Evolutionary conservation across 2,329 filamentous ascomycete species (phyloP).

Genomic region (Aspergillaceae sp.): DNA sequence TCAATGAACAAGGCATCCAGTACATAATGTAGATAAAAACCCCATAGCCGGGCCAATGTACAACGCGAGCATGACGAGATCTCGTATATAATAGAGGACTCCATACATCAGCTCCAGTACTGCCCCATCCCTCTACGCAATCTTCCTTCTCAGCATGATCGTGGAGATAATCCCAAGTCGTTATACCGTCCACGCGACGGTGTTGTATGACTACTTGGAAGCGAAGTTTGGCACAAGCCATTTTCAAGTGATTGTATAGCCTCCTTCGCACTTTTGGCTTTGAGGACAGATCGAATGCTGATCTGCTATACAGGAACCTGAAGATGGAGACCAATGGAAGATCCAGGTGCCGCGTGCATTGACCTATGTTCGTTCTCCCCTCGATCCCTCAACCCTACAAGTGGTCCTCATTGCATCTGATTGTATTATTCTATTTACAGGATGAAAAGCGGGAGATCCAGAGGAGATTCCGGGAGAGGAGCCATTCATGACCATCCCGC

Average conservation of each 20-base stretch:
- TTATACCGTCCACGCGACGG: not conserved
- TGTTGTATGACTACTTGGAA: not conserved
- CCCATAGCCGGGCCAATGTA: too few species aligned
- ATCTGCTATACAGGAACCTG: not conserved
- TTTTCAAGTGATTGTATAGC: not conserved
- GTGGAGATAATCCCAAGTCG: not conserved
- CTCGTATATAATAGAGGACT: too few species aligned
- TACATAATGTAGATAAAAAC: too few species aligned
- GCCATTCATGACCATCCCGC: not conserved
- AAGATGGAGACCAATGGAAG: not conserved
- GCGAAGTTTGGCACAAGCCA: not conserved
- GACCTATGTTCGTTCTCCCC: not conserved
- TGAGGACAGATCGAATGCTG: not conserved
- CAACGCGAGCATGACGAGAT: too few species aligned
- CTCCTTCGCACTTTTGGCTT: not conserved
- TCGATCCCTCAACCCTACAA: not conserved
- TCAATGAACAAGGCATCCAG: too few species aligned
- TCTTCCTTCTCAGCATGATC: not conserved
- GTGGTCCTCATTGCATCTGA: not conserved
- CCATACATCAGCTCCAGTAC: not conserved
- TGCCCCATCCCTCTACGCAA: not conserved
- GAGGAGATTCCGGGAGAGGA: not conserved
- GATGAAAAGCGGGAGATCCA: not conserved
- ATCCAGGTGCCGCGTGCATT: not conserved
- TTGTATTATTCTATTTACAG: not conserved